Base-by-base conservation (phyloP, 2,329 filamentous ascomycete species). In the Tolypocladium pustulatum region DNA sequence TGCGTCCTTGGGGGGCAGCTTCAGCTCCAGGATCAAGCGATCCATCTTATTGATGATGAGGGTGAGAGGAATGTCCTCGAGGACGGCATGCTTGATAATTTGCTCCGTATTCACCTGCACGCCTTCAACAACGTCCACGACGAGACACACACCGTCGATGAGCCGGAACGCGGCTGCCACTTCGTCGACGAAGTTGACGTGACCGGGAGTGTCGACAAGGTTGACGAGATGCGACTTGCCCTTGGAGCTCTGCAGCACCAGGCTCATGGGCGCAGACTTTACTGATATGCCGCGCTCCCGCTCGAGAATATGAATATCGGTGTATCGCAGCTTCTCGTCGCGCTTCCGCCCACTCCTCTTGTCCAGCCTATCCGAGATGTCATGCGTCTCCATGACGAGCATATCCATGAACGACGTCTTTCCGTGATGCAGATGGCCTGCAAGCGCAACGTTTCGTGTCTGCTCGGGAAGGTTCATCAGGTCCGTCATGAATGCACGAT, bases 381-480 rank as follows among this genome's bases (percentile, higher is more conserved):
- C 88, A 71, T 99, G 94, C 46, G 94, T 99, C 76, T 99, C 91
- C 68, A 93, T 79, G 15, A 99, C 94, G 64, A 99, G 78, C 90
- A 97, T 97, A 72, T 99, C 94, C 89, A 97, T 91, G 64, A 99
- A 90, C 0, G 93, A 91, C 13, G 94, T 99, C 80, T 99, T 99
- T 65, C 94, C 94, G 73, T 99, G 94, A 71, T 99, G 94, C 59
- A 99, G 74, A 73, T 99, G 93, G 57, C 94, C 94, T 6, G 89
- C 91, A 56, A 99, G 78, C 1, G 92, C 93, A 64, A 99, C 81
- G 70, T 99, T 99, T 64, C 94, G 85, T 69, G 90, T 92, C 74
- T 97, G 92, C 17, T 96, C 90, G 20, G 94, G 94, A 65, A 91
- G 97, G 76, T 91, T 96, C 86, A 97, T 93, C 66, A 97, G 77